These are phyloP conservation scores for Grosmannia clavigera DNA, from an alignment of 2,329 filamentous ascomycete genomes.

Conservation along the genomic window DNA sequence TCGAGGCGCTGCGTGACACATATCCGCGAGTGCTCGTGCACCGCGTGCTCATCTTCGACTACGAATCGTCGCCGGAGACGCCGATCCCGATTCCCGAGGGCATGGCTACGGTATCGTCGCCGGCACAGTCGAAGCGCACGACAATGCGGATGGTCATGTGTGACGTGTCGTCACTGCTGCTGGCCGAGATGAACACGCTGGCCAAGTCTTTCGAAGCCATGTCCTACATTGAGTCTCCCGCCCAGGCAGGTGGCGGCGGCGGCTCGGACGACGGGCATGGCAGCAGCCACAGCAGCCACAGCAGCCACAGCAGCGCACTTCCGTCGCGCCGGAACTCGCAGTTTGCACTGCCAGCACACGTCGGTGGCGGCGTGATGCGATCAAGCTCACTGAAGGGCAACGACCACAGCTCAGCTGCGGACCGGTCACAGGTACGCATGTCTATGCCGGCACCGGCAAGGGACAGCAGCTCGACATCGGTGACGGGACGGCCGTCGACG, in stretches of 20 bases:
- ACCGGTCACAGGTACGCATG: slow-evolving; percentile 58
- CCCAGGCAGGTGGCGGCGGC: slow-evolving; percentile 22
- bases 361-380: slow-evolving; percentile 18
- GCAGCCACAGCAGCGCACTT: not conserved
- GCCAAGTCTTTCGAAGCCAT: slow-evolving; percentile 61
- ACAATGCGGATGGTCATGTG: slow-evolving; percentile 75
- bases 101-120: slow-evolving; percentile 57
- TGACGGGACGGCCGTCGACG: slow-evolving; percentile 37
- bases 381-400: slow-evolving; percentile 33
- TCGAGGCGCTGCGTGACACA: slow-evolving; percentile 57
- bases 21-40: slow-evolving; percentile 69
- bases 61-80: slow-evolving; percentile 33
- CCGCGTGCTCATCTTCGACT: slow-evolving; percentile 71
- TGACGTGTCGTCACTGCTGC: slow-evolving; percentile 59
- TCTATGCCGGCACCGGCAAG: slow-evolving; percentile 60
- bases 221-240: slow-evolving; percentile 67
- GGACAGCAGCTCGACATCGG: slow-evolving; percentile 31
- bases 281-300: no score
- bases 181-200: slow-evolving; percentile 64
- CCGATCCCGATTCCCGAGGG: slow-evolving; percentile 50
- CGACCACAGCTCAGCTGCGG: slow-evolving; percentile 28
- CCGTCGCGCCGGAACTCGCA: slow-evolving; percentile 41
- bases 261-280: not conserved
- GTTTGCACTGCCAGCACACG: slow-evolving; percentile 25
- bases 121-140: slow-evolving; percentile 56